Evolutionary conservation across 495 filamentous ascomycete species (phyloP), one percentile per base, ranked within the genome.

Genomic region (Chaetomium fimeti): DNA sequence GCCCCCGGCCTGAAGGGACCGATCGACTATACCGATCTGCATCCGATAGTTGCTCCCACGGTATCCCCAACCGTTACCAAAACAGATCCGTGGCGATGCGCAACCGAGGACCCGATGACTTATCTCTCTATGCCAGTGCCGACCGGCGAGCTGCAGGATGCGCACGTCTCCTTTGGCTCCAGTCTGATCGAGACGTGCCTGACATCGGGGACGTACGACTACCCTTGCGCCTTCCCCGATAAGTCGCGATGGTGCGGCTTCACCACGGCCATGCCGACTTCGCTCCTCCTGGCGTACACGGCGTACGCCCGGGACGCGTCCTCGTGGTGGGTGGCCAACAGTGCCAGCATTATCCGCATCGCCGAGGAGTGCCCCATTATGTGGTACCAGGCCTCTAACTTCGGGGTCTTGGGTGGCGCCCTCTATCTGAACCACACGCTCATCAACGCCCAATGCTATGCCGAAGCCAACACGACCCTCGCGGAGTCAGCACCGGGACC

Each of bases 391-490:
- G 29, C 45, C 1, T 32, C 43, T 16, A 60, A 60, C n/a, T 49
- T 60, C 15, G 57, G 43, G 8, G 57, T 60, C 5, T n/a, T 51
- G 8, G 57, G 43, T 18, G 57, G 57, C 45, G n/a, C 16, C 45
- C 18, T 60, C 6, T 36, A 8, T 9, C 43, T 60, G 27, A 60
- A 60, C 36, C 57, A 36, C 25, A 60, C 57, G 6, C 57, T 60
- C 28, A 60, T 60, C 45, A 22, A 60, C 45, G 16, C 13, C 6
- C 18, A 49, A 27, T 60, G 57, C 45, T 60, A 22, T 24, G 57
- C 57, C 28, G 57, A 72, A 61, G 63, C 71, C 32, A 45, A 58
- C 16, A n/a, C 38, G 22, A 43, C 55, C 2, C 4, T 5, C 38
- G 27, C 32, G 15, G 5, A 0, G 40, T 28, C 38, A 6, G 11